Base-by-base conservation (phyloP, 345 rosid species). In the Pugionium cornutum region DNA sequence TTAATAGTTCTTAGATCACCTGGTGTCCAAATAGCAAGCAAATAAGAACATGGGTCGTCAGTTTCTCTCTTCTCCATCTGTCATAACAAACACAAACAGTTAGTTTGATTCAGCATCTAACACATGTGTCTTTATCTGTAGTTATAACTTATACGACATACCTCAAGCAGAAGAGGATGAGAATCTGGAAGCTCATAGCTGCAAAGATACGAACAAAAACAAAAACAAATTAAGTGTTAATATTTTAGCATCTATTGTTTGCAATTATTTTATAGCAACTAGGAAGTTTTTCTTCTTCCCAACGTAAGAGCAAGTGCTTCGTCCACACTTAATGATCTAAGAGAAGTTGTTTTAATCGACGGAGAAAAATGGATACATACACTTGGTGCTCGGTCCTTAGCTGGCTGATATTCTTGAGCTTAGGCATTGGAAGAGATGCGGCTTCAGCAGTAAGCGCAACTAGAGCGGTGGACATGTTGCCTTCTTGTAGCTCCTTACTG, bases 11-110 rank as follows among this genome's bases (percentile, higher is more conserved):
- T 28, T 60, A 56, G 40, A 68, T 66, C 65, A 89, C 99, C 99
- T 80, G 99, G 99, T 58, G 95, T 84, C 99, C 99, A 95, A 74
- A 91, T 84, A 45, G 99, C 97, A 48, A 95, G 91, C 64, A 91
- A 85, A 68, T 91, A 95, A 25, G 82, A 81, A 70, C 89, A 68
- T 30, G 95, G 97, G 73, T 95, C 97, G 68, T 87, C 97, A 43
- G 75, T 76, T 74, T 87, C 95, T 75, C 86, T 79, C 70, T 74
- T 80, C 41, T 95, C 97, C 78, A 88, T 69, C 99, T 95, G 83
- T 54, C 66, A 67, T 41, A 69, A 73, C 39, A 71, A 18, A 65
- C 41, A 48, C 52, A 51, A 54, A 32, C 27, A 62, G 34, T 62
- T 55, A 58, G 59, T 66, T 18, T 50, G 18, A 18, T 18, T 18